phyloP scores from a whole-genome alignment of 768 basidiomycete species.

The Phanerodontia chrysosporium region DNA sequence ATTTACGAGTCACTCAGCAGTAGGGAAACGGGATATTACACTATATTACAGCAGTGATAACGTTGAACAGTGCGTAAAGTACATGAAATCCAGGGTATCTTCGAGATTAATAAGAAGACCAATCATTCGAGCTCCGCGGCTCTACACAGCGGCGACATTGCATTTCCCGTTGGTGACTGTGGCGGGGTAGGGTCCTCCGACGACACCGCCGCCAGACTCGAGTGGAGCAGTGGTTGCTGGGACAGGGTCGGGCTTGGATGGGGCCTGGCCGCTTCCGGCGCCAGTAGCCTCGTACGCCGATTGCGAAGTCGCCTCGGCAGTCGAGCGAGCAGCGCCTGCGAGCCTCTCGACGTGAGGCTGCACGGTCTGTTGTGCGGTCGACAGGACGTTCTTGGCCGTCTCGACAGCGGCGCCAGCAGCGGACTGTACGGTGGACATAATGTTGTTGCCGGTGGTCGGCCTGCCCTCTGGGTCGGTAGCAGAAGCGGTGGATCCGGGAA shows the following conservation, averaged over 20 bases:
- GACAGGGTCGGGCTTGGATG: conserved; percentile 17
- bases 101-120: background rate
- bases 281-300: background rate
- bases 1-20: too few species aligned
- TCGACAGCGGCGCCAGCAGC: conserved; percentile 27
- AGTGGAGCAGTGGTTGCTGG: conserved; percentile 37
- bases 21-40: too few species aligned
- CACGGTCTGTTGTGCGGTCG: conserved; percentile 26
- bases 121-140: background rate
- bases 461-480: background rate
- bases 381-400: conserved; percentile 31
- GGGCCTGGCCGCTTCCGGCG: background rate
- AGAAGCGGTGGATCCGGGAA: conserved; percentile 3
- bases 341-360: conserved; percentile 19
- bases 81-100: background rate
- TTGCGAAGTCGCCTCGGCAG: background rate
- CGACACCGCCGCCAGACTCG: conserved; percentile 34
- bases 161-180: conserved; percentile 13
- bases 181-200: conserved; percentile 26
- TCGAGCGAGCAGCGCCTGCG: conserved; percentile 7
- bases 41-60: background rate
- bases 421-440: conserved; percentile 32
- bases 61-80: background rate
- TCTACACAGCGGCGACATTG: background rate
- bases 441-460: conserved; percentile 2